Conservation (phyloP, 208 protist genomes). For the Porcisia hertigi region DNA sequence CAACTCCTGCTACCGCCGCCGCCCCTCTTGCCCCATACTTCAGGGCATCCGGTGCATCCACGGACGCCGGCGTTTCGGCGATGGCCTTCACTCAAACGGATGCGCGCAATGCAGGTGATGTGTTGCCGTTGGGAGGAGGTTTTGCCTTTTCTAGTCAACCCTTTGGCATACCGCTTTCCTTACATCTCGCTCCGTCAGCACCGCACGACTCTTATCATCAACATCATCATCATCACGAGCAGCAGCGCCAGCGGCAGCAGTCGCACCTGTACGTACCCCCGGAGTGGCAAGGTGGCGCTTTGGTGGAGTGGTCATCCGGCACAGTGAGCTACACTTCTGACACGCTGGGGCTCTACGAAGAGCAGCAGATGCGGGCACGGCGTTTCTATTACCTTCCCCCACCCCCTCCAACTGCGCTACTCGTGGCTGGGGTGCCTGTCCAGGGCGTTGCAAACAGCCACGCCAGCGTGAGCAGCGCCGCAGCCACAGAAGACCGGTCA, state of each 20-base stretch:
- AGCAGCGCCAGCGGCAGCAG: neutral
- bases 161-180: neutral
- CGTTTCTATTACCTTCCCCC: conserved; percentile 49
- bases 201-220: too few relatives aligned
- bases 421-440: neutral
- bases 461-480: neutral
- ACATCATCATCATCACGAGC: too few relatives aligned
- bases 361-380: conserved; percentile 46
- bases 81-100: neutral
- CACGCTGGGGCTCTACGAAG: conserved; percentile 55
- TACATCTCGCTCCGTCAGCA: neutral
- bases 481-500: conserved; percentile 11
- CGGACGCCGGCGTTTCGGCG: neutral
- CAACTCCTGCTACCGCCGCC: neutral
- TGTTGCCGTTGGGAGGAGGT: neutral
- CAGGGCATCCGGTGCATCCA: neutral
- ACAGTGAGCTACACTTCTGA: conserved; percentile 64
- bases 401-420: neutral
- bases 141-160: neutral
- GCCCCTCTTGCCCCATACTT: neutral
- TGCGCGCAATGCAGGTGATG: neutral
- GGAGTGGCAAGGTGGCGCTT: conserved; percentile 18
- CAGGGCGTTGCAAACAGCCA: neutral
- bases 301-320: conserved; percentile 71
- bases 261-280: neutral